These are phyloP conservation scores for Candida vartiovaarae DNA, from an alignment of 805 yeast species.

Conservation along the genomic window DNA sequence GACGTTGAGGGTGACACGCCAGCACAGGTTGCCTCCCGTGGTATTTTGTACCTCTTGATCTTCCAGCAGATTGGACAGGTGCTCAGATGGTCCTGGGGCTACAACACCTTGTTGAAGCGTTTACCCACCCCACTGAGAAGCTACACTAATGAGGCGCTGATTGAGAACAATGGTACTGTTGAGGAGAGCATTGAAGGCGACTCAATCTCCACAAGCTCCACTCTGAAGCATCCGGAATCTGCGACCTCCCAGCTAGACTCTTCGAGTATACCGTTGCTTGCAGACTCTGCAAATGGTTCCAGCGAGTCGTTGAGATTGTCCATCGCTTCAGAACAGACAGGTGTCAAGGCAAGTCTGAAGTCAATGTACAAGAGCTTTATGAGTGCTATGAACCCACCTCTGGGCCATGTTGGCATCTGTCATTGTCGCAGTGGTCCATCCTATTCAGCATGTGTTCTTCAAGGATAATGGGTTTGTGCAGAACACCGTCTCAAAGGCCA, in stretches of 20 bases:
- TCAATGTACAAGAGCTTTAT: slow-evolving; percentile 20
- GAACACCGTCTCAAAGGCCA: slow-evolving; percentile 57
- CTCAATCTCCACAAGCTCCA: background rate
- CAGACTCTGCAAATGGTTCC: background rate
- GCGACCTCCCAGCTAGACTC: background rate
- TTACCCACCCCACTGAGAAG: slow-evolving; percentile 25
- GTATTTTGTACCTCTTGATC: slow-evolving; percentile 63
- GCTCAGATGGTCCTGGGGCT: slow-evolving; percentile 85
- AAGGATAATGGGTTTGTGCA: slow-evolving; percentile 53
- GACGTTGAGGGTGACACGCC: slow-evolving; percentile 58
- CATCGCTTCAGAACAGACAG: background rate
- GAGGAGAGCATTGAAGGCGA: background rate
- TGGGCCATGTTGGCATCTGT: slow-evolving; percentile 70
- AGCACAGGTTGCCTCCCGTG: slow-evolving; percentile 71
- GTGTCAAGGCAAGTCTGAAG: background rate
- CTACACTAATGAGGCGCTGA: slow-evolving; percentile 11
- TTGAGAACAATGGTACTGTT: slow-evolving; percentile 18
- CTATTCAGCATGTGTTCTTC: slow-evolving; percentile 50
- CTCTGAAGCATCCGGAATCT: background rate
- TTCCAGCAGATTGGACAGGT: slow-evolving; percentile 83
- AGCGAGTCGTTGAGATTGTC: background rate
- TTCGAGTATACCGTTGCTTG: background rate
- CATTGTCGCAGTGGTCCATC: slow-evolving; percentile 60
- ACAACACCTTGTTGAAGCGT: slow-evolving; percentile 56
- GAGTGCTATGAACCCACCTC: slow-evolving; percentile 68